Percentiles rank a stretch among this genome's conserved stretches.
These are phyloP conservation scores for Friedmanniomyces endolithicus DNA, from an alignment of 495 filamentous ascomycete genomes.

Conservation along the genomic window DNA sequence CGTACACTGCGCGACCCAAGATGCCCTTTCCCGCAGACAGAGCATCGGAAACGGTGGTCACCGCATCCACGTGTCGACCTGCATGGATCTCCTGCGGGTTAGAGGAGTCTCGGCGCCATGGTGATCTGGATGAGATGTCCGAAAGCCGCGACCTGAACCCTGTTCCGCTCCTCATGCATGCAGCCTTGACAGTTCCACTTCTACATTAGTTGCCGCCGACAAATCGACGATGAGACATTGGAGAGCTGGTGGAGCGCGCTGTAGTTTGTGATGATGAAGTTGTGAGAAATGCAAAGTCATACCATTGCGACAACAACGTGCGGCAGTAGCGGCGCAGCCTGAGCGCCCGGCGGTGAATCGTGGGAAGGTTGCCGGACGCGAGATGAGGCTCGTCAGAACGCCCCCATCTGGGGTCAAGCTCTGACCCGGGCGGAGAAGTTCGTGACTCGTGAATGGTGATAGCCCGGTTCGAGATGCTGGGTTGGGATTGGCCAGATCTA, in stretches of 20 bases:
- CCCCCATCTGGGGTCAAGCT: too few species aligned
- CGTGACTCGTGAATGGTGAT: too few species aligned
- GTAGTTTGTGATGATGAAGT: too few species aligned
- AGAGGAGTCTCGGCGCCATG: background rate
- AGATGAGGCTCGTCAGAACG: background rate
- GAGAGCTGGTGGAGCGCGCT: too few species aligned
- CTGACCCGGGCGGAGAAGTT: background rate
- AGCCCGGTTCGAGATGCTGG: background rate
- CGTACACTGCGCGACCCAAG: background rate
- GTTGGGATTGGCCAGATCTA: constrained; percentile 1
- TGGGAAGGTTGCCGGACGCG: background rate
- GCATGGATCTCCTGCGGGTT: background rate
- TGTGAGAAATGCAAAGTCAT: too few species aligned
- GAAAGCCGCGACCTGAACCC: constrained; percentile 1
- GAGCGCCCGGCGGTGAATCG: background rate
- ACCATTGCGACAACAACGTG: too few species aligned
- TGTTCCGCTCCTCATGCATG: background rate
- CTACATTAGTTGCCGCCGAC: too few species aligned
- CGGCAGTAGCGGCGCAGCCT: too few species aligned
- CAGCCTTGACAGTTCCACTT: background rate
- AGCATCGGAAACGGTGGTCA: background rate
- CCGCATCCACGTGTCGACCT: background rate
- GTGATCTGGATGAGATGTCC: background rate
- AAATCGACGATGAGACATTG: too few species aligned
- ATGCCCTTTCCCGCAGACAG: background rate